Evolutionary conservation across 768 basidiomycete genomes (phyloP), one percentile per base, ranked within the genome.

Genomic region (Podaxis carcinomalis): DNA sequence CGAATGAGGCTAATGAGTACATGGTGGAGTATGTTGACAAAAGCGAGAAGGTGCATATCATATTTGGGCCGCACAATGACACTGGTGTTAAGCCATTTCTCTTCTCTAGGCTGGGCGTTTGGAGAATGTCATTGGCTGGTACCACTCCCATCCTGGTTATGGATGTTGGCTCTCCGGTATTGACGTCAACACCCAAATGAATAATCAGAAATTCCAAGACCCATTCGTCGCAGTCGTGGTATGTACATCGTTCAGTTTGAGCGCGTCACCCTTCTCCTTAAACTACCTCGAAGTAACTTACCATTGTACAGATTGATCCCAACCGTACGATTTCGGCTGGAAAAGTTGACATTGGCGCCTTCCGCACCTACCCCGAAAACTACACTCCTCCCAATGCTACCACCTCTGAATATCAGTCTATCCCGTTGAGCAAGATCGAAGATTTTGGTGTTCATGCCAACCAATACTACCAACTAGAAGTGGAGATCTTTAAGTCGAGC

Each of bases 121-220:
- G 51, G 94, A 96, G 72, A 87, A 95, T 70, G 88, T 87, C 5
- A 91, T 95, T 65, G 94, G 94, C n/a, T 96, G 94, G 94, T 97
- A 97, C 72, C 94, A 97, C 73, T 96, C 94, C 14, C 97, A 99
- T 77, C 97, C 97, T 4, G 97, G 97, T 13, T 99, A 98, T 70
- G 97, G 97, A 16, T 99, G 97, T 73, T 99, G 97, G 97, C 77
- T 99, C 7, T 98, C 95, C 11, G 97, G 97, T 25, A 98, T 99
- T 75, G 97, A 99, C 68, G 97, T 98, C 61, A 92, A 90, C 71
- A 99, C 97, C 0, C 97, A 99, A 70, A 83, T 92, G 77, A 94
- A 86, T 68, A 95, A 98, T 72, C 96, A 99, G 69, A 89, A 89
- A 69, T 95, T 85, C 77, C 90, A 92, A 72, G 96, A 99, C 73